These are phyloP conservation scores for Paspalum notatum DNA, from an alignment of 176 grass and related monocot species.

Conservation along the genomic window DNA sequence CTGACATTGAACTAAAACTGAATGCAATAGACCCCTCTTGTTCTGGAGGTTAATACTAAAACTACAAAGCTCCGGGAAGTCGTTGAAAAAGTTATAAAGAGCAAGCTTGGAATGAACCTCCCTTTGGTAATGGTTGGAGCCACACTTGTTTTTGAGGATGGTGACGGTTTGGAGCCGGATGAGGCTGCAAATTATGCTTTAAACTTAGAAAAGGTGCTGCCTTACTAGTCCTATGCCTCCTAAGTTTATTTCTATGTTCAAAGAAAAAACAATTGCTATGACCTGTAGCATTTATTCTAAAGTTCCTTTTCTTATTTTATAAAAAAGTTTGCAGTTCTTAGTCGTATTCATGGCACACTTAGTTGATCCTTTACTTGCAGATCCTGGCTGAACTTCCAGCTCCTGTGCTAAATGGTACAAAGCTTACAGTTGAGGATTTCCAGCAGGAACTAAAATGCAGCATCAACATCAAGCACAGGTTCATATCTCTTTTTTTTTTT, in stretches of 20 bases:
- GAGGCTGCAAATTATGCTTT: slow-evolving; percentile 70
- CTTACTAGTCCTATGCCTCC: not conserved
- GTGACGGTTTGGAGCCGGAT: slow-evolving; percentile 82
- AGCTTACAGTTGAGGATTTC: slow-evolving; percentile 88
- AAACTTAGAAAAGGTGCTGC: slow-evolving; percentile 88
- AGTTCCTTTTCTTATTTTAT: not conserved
- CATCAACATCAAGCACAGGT: slow-evolving; percentile 99
- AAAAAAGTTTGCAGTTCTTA: not conserved
- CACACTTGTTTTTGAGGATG: slow-evolving; percentile 85
- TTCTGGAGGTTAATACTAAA: slow-evolving; percentile 85
- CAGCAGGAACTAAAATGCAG: slow-evolving; percentile 88
- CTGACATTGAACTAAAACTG: slow-evolving; percentile 34
- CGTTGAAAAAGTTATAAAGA: slow-evolving; percentile 87
- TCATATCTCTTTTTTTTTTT: no score
- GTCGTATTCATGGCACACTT: not conserved
- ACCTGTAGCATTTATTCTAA: not conserved
- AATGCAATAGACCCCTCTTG: slow-evolving; percentile 72
- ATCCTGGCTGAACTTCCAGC: slow-evolving; percentile 78
- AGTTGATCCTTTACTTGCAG: slow-evolving; percentile 49
- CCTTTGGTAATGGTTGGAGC: slow-evolving; percentile 85
- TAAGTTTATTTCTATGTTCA: slow-evolving; percentile 9
- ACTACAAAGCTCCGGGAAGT: slow-evolving; percentile 81
- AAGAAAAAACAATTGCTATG: not conserved
- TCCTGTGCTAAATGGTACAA: slow-evolving; percentile 83
- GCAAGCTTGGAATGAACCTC: slow-evolving; percentile 92